A percentile compares a stretch with the other conserved stretches of the same genome.
phyloP scores from a whole-genome alignment of 164 flowering plant genomes.

The Berberis vulgaris region DNA sequence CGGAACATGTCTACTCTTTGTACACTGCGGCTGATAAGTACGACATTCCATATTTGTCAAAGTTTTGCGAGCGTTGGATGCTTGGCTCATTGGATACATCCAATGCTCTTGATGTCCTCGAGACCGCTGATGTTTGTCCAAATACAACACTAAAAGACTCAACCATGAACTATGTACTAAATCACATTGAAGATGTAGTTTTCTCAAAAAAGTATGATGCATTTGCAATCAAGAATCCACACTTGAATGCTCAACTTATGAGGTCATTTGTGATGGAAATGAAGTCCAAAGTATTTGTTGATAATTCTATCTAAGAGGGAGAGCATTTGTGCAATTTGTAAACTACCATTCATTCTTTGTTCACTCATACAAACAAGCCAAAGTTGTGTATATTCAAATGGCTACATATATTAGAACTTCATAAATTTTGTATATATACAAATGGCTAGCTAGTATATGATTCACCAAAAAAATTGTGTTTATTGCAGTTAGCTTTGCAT shows the following conservation, averaged over 20 bases:
- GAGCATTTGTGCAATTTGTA: too few relatives aligned
- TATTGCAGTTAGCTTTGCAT: too few relatives aligned
- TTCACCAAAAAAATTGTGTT: too few relatives aligned
- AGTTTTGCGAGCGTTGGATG: slow-evolving; percentile 49
- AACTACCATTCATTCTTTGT: too few relatives aligned
- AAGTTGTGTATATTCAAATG: too few relatives aligned
- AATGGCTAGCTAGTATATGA: too few relatives aligned
- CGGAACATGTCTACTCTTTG: slow-evolving; percentile 48
- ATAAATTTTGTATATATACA: too few relatives aligned
- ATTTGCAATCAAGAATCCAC: slow-evolving; percentile 65
- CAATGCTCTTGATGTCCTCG: slow-evolving; percentile 60
- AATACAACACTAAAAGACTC: slow-evolving; percentile 43
- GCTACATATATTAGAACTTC: too few relatives aligned
- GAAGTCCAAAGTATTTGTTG: slow-evolving; percentile 3
- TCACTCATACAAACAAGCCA: too few relatives aligned
- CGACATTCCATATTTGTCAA: slow-evolving; percentile 50
- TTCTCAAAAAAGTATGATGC: slow-evolving; percentile 48
- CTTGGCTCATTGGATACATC: slow-evolving; percentile 33
- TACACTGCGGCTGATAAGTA: slow-evolving; percentile 71
- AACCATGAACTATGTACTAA: slow-evolving; percentile 49
- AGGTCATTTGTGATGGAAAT: slow-evolving; percentile 54
- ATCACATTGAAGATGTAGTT: slow-evolving; percentile 52
- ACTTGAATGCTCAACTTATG: slow-evolving; percentile 54
- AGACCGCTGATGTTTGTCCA: slow-evolving; percentile 55
- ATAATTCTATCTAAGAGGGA: too few relatives aligned